A percentile compares a stretch with the other conserved stretches of the same genome.
Evolutionary conservation across 306 rosid genomes (phyloP).

Genomic region (Styphnolobium japonicum): DNA sequence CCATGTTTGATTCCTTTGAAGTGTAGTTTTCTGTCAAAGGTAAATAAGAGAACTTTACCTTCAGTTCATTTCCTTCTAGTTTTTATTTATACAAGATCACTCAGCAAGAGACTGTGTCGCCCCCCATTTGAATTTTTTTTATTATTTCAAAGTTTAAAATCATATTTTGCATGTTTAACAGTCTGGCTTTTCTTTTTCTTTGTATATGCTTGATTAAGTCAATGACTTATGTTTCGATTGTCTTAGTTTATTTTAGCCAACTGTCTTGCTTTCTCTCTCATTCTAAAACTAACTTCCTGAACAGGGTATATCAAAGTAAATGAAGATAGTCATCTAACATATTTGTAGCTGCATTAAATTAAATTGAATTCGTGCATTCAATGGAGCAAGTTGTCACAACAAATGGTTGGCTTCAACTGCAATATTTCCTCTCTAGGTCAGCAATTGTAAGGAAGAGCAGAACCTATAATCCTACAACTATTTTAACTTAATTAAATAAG

Average conservation of each 20-base stretch:
- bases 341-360: background rate
- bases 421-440: background rate
- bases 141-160: background rate
- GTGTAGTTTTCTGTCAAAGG: constrained; percentile 48
- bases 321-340: background rate
- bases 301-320: background rate
- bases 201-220: constrained; percentile 12
- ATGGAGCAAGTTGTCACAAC: background rate
- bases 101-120: background rate
- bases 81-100: constrained; percentile 17
- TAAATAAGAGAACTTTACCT: constrained; percentile 17
- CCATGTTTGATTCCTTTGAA: constrained; percentile 84
- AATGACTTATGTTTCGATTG: background rate
- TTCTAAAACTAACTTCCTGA: background rate
- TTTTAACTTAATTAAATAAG: no score
- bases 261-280: background rate
- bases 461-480: no score
- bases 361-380: background rate
- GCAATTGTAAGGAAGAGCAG: no score
- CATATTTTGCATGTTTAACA: background rate
- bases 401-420: background rate
- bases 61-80: constrained; percentile 15
- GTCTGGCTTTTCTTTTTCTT: background rate
- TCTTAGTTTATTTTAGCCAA: background rate
- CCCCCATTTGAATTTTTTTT: constrained; percentile 7